Evolutionary conservation across 176 grass and related monocot species (phyloP).

Genomic region (Oryza coarctata): DNA sequence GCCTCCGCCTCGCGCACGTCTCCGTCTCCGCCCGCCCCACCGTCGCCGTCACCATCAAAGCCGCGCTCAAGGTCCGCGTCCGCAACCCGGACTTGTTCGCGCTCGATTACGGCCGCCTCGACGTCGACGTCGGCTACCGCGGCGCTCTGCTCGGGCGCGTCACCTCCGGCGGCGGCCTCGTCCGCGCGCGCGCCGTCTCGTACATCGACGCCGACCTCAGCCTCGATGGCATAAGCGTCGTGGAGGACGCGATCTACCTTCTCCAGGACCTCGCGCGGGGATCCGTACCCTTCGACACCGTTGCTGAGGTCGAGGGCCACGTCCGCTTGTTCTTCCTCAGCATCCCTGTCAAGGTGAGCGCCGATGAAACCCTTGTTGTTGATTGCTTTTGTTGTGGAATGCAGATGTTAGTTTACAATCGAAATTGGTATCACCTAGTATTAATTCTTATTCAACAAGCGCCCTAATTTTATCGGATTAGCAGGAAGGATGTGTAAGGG

Average conservation of each 20-base stretch:
- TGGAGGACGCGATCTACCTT: slow-evolving; percentile 70
- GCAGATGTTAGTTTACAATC: neutral
- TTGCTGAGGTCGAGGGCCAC: slow-evolving; percentile 62
- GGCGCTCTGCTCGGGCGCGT: slow-evolving; percentile 49
- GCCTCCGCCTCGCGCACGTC: slow-evolving; percentile 56
- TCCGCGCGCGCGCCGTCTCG: slow-evolving; percentile 57
- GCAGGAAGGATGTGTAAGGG: neutral
- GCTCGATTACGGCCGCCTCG: slow-evolving; percentile 57
- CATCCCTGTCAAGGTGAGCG: slow-evolving; percentile 67
- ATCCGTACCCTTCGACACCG: slow-evolving; percentile 68
- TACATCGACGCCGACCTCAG: slow-evolving; percentile 66
- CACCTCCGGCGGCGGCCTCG: slow-evolving; percentile 44
- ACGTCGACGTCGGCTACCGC: slow-evolving; percentile 57
- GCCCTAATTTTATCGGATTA: neutral
- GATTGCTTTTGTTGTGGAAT: neutral
- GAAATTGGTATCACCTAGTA: neutral
- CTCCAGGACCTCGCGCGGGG: slow-evolving; percentile 68
- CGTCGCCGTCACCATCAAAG: slow-evolving; percentile 49
- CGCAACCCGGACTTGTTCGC: slow-evolving; percentile 70
- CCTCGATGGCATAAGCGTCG: slow-evolving; percentile 57
- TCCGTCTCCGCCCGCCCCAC: slow-evolving; percentile 53
- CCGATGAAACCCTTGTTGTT: slow-evolving; percentile 5
- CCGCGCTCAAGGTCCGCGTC: slow-evolving; percentile 51
- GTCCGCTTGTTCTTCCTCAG: slow-evolving; percentile 62
- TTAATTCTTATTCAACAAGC: neutral